A percentile compares a stretch with the other conserved stretches of the same genome.
phyloP scores from a whole-genome alignment of 441 rosid genomes.

The Mallotus repandus region DNA sequence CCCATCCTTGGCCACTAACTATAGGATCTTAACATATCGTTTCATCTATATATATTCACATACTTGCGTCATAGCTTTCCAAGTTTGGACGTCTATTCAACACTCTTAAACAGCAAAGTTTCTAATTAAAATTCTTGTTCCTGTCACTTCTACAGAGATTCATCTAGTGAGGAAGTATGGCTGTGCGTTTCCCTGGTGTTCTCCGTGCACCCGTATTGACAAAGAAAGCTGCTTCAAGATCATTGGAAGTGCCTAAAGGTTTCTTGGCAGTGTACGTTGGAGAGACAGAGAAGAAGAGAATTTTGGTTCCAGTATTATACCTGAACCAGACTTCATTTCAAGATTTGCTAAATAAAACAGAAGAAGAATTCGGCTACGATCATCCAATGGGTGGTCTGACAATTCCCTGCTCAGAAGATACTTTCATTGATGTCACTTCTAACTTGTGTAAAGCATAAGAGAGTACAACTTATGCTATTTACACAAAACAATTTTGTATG shows the following conservation, averaged over 20 bases:
- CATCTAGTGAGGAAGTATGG: neutral
- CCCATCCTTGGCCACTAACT: neutral
- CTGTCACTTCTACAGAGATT: neutral
- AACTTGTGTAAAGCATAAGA: constrained; percentile 8
- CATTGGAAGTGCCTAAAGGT: constrained; percentile 23
- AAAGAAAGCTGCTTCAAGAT: neutral
- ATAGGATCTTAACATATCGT: neutral
- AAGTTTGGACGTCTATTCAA: neutral
- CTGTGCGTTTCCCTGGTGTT: neutral
- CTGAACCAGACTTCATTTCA: constrained; percentile 26
- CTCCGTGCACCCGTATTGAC: neutral
- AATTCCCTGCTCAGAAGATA: constrained; percentile 14
- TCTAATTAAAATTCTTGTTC: too few relatives aligned
- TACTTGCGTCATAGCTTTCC: neutral
- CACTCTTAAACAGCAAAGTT: neutral
- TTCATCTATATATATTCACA: constrained; percentile 4
- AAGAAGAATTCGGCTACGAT: constrained; percentile 23
- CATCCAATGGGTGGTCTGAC: constrained; percentile 2
- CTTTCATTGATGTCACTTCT: constrained; percentile 21
- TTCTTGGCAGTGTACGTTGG: constrained; percentile 32
- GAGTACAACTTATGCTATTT: neutral
- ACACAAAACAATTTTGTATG: neutral
- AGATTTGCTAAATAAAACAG: constrained; percentile 17
- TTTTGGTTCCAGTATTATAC: constrained; percentile 24
- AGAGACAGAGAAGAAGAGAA: constrained; percentile 20